A percentile compares a stretch with the other conserved stretches of the same genome.
phyloP scores from a whole-genome alignment of 306 rosid genomes.

The Vigna angularis region DNA sequence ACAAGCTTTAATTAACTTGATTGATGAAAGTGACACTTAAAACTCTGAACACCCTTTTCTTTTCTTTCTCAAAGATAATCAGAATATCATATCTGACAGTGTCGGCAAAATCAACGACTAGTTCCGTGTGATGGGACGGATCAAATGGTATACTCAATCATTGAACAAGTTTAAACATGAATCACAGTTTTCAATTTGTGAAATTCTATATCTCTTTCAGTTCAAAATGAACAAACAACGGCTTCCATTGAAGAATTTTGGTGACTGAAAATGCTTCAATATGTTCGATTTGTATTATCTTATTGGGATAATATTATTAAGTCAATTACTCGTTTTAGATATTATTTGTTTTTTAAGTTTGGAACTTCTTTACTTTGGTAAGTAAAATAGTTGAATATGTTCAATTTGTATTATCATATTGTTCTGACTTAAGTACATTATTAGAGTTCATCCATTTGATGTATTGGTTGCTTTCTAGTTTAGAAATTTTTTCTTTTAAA shows the following conservation, averaged over 20 bases:
- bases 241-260: conserved; percentile 6
- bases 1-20: conserved; percentile 34
- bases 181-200: background rate
- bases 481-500: too few species aligned
- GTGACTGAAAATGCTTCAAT: background rate
- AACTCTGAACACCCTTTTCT: conserved; percentile 29
- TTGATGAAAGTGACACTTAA: conserved; percentile 45
- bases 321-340: too few species aligned
- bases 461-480: too few species aligned
- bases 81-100: conserved; percentile 9
- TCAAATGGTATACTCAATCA: conserved; percentile 33
- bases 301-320: too few species aligned
- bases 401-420: too few species aligned
- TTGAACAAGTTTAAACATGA: conserved; percentile 31
- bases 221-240: background rate
- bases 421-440: too few species aligned
- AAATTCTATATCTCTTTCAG: background rate
- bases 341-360: too few species aligned
- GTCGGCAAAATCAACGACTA: conserved; percentile 37
- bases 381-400: too few species aligned
- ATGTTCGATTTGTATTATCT: too few species aligned
- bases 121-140: conserved; percentile 38
- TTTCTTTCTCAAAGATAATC: background rate
- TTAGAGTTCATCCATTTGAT: too few species aligned
- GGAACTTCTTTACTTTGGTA: too few species aligned